Evolutionary conservation across 169 alveolate species (phyloP).

Genomic region (Plasmodium billcollinsi): DNA sequence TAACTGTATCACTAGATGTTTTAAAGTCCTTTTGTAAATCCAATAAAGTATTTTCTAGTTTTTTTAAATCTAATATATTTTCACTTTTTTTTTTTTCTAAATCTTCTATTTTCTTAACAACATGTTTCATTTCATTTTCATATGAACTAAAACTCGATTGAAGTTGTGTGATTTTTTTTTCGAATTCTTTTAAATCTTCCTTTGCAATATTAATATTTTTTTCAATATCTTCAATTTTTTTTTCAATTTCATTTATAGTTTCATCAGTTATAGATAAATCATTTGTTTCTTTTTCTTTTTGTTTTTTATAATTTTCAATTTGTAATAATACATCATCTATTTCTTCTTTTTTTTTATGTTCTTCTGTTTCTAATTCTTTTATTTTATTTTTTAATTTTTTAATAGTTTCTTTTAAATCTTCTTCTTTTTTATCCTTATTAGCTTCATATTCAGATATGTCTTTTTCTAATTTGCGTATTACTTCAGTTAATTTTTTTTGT

Average conservation of each 20-base stretch:
- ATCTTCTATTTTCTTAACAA: conserved; percentile 77
- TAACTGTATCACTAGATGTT: conserved; percentile 76
- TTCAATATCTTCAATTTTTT: conserved; percentile 57
- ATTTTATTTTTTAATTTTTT: conserved; percentile 78
- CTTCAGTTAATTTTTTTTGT: conserved; percentile 80
- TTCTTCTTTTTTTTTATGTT: conserved; percentile 77
- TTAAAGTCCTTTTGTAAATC: conserved; percentile 82
- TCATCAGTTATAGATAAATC: conserved; percentile 64
- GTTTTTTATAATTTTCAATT: conserved; percentile 71
- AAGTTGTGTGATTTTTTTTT: conserved; percentile 63
- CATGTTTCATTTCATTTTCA: conserved; percentile 79
- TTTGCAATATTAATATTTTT: conserved; percentile 35
- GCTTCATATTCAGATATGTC: conserved; percentile 80
- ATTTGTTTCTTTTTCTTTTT: conserved; percentile 57
- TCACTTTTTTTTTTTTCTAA: conserved; percentile 79
- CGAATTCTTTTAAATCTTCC: conserved; percentile 77
- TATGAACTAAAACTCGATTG: conserved; percentile 77
- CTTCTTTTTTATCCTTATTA: conserved; percentile 79
- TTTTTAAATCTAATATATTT: conserved; percentile 78
- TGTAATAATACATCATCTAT: conserved; percentile 79
- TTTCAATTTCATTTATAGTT: conserved; percentile 56
- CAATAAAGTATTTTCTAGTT: conserved; percentile 77
- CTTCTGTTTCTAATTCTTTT: conserved; percentile 78
- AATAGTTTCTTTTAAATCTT: conserved; percentile 75
- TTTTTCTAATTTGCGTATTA: conserved; percentile 78